These are phyloP conservation scores for Rhodomyrtus psidioides DNA, from an alignment of 441 rosid species.

Conservation along the genomic window DNA sequence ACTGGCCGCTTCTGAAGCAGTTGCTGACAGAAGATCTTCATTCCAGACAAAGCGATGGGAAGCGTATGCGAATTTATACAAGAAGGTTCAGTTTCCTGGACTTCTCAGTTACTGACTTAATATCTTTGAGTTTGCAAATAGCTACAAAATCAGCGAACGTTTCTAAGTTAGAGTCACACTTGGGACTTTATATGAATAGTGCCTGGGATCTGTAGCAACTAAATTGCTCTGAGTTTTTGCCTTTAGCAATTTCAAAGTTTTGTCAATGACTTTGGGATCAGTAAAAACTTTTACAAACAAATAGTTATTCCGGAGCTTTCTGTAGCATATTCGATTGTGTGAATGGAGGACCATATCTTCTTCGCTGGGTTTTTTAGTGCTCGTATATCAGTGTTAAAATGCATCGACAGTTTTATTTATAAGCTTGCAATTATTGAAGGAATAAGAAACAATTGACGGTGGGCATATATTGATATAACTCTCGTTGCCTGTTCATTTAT, in stretches of 20 bases:
- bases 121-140: not conserved
- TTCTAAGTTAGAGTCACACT: not conserved
- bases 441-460: not conserved
- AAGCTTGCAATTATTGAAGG: not conserved
- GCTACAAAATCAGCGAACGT: not conserved
- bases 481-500: not conserved
- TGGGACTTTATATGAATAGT: not conserved
- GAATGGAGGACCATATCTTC: not conserved
- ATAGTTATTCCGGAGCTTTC: not conserved
- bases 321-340: not conserved
- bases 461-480: not conserved
- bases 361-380: not conserved
- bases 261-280: not conserved
- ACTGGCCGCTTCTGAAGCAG: slow-evolving; percentile 65
- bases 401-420: not conserved
- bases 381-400: not conserved
- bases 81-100: slow-evolving; percentile 37
- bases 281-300: not conserved
- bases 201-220: not conserved
- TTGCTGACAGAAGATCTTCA: slow-evolving; percentile 65
- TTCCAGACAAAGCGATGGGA: slow-evolving; percentile 64
- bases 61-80: slow-evolving; percentile 58
- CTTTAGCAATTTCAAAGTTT: not conserved
- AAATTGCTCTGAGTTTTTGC: not conserved
- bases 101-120: not conserved